Evolutionary conservation across 177 flowering plant genomes (phyloP), one percentile per base, ranked within the genome.

Genomic region (Vitis hybrid): DNA sequence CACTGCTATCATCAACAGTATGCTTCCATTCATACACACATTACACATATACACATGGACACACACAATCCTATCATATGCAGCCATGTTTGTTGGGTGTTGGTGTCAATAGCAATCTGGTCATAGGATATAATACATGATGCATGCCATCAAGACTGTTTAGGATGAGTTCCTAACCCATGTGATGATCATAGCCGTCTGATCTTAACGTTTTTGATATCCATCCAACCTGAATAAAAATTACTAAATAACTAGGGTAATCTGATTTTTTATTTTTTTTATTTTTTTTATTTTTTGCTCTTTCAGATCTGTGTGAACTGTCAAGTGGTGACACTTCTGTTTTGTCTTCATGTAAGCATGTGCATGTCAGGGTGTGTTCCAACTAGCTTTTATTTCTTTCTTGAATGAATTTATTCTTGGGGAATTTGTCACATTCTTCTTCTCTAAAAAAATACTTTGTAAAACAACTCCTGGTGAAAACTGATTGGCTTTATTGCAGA

Each of bases 401-500:
- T 59, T 60, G 27, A 12, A 18, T 60, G 40, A 10, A 27, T 60
- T 19, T 11, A 9, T 27, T 60, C 14, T 18, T 13, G 14, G 21
- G 10, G 11, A 56, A 16, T 56, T 16, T 54, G 56, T 54, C 56
- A 12, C 56, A 54, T 54, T 54, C 16, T 54, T 12, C 16, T 16
- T 16, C n/a, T 54, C 56, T 54, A 6, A 15, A 13, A 16, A 16
- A 4, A 4, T 14, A 54, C 16, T 14, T 16, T 15, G 16, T 14
- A 5, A 54, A 54, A 6, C 16, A 12, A 12, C 15, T 54, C 7
- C 16, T 0, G 12, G 56, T 54, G 16, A 16, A 54, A 16, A 54
- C 56, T 54, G 18, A 54, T 52, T 68, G 61, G n/a, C 32, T 11
- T 67, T 58, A 13, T 57, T 40, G 7, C 46, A 40, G 51, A 60